Percentiles rank a stretch among this genome's conserved stretches.
Evolutionary conservation across 352 stramenopile genomes (phyloP).

Genomic region (Peronospora belbahrii): DNA sequence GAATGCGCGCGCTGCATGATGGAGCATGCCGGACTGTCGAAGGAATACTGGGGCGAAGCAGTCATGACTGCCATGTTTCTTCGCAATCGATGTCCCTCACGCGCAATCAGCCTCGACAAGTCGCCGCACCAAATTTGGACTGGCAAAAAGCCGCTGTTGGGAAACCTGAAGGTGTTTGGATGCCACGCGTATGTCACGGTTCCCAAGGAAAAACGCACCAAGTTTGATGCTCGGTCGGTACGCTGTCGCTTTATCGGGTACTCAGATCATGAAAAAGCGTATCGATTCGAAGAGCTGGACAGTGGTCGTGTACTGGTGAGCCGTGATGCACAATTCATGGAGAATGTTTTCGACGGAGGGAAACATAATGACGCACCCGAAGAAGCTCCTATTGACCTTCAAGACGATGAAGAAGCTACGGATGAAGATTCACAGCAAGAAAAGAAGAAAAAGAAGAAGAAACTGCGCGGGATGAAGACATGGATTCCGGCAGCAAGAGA

Average conservation of each 20-base stretch:
- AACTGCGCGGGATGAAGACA: not conserved
- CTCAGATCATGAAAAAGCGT: constrained; percentile 5
- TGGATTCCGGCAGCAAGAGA: too few species aligned
- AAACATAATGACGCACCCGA: not conserved
- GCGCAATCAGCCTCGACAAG: too few species aligned
- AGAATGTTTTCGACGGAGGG: not conserved
- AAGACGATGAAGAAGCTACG: not conserved
- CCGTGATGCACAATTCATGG: not conserved
- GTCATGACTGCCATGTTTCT: too few species aligned
- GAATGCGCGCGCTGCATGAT: too few species aligned
- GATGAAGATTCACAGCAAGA: not conserved
- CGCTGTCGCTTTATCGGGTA: constrained; percentile 4
- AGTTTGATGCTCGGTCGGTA: not conserved
- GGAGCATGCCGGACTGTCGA: too few species aligned
- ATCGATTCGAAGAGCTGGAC: not conserved
- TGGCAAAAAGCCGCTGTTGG: not conserved
- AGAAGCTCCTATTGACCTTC: not conserved
- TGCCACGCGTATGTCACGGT: not conserved
- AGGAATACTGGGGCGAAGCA: too few species aligned
- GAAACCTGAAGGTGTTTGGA: not conserved
- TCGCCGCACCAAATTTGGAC: too few species aligned
- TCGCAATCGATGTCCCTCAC: too few species aligned
- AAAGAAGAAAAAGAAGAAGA: not conserved
- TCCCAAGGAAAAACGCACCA: not conserved
- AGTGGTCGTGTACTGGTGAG: not conserved